phyloP scores from a whole-genome alignment of 306 rosid genomes.

The Psophocarpus tetragonolobus region DNA sequence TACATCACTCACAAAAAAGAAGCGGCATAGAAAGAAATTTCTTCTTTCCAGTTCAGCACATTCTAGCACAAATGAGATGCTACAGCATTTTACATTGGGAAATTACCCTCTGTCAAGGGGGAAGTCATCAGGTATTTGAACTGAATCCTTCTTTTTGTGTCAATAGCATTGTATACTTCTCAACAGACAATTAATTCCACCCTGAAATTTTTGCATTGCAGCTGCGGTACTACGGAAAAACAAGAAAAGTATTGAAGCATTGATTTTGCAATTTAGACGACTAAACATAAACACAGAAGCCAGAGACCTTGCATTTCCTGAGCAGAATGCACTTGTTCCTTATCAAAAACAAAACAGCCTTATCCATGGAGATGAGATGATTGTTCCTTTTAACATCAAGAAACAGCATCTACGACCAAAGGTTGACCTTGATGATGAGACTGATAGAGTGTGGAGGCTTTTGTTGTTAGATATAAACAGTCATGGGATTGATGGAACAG shows the following conservation, averaged over 20 bases:
- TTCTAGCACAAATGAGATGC: conserved; percentile 41
- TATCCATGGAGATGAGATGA: conserved; percentile 49
- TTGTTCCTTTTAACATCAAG: conserved; percentile 59
- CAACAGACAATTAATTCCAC: conserved; percentile 6
- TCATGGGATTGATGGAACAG: conserved; percentile 87
- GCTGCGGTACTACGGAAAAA: conserved; percentile 34
- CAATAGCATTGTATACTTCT: conserved; percentile 17
- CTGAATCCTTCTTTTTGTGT: neutral
- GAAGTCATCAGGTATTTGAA: conserved; percentile 55
- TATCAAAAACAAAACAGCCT: conserved; percentile 43
- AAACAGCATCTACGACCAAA: conserved; percentile 79
- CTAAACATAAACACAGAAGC: conserved; percentile 61
- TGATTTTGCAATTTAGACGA: conserved; percentile 54
- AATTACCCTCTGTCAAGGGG: conserved; percentile 36
- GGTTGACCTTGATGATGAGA: conserved; percentile 93
- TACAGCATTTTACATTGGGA: conserved; percentile 34
- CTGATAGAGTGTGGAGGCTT: conserved; percentile 95
- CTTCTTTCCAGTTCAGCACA: conserved; percentile 33
- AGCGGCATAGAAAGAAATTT: conserved; percentile 51
- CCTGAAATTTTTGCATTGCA: conserved; percentile 37
- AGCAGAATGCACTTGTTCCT: conserved; percentile 53
- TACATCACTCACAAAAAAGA: conserved; percentile 53
- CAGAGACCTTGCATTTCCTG: conserved; percentile 39
- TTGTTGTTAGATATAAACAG: conserved; percentile 80
- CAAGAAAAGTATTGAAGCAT: conserved; percentile 44